These are phyloP conservation scores for Neohortaea acidophila DNA, from an alignment of 495 filamentous ascomycete species.

Conservation along the genomic window DNA sequence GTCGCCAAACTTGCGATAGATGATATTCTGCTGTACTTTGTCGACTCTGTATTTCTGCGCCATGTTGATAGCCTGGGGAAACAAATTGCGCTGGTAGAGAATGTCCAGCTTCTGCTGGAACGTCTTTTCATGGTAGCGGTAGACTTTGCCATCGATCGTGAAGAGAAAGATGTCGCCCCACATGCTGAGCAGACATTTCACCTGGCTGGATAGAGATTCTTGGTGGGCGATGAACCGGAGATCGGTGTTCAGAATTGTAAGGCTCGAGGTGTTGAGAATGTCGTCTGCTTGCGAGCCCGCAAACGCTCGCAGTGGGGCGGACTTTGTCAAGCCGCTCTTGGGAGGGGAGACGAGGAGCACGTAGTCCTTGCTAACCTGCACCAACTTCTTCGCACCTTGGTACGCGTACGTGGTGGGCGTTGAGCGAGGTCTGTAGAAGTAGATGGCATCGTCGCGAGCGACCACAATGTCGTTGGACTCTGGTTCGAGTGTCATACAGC, in stretches of 20 bases:
- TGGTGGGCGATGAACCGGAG: constrained; percentile 82
- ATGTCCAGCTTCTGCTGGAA: constrained; percentile 85
- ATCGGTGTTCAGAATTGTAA: constrained; percentile 80
- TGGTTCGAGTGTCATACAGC: constrained; percentile 80
- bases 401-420: constrained; percentile 76
- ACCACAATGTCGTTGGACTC: constrained; percentile 73
- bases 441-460: constrained; percentile 84
- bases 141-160: constrained; percentile 79
- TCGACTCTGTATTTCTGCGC: constrained; percentile 78
- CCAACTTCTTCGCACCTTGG: constrained; percentile 73
- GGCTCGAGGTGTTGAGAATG: constrained; percentile 65
- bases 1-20: constrained; percentile 88
- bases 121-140: constrained; percentile 81
- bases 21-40: constrained; percentile 66
- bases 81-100: constrained; percentile 85
- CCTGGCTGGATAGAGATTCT: constrained; percentile 62
- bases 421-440: constrained; percentile 77
- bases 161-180: constrained; percentile 87
- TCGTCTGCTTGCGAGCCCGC: constrained; percentile 52
- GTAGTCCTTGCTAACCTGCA: constrained; percentile 72
- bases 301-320: constrained; percentile 44
- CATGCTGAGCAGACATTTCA: constrained; percentile 65
- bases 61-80: constrained; percentile 78
- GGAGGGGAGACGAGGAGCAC: constrained; percentile 80
- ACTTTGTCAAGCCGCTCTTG: constrained; percentile 33